phyloP scores from a whole-genome alignment of 495 filamentous ascomycete genomes.

The Xylaria cubensis region DNA sequence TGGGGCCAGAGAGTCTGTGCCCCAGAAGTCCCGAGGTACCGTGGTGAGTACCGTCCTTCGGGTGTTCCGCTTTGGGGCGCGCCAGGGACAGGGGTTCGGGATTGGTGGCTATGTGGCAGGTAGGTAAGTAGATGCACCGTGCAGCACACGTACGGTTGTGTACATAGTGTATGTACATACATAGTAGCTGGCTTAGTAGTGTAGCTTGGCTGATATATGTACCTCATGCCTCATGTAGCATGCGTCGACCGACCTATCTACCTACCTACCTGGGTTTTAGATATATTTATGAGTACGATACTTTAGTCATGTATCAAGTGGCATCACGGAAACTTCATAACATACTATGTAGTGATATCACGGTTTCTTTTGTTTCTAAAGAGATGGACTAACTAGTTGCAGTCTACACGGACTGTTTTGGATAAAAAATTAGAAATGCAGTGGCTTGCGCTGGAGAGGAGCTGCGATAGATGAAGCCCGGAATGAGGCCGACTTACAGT shows the following conservation, averaged over 20 bases:
- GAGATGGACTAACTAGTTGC: not conserved
- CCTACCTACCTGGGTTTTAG: not conserved
- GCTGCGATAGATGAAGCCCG: not conserved
- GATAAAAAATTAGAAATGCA: not conserved
- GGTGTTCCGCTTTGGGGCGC: slow-evolving; percentile 24
- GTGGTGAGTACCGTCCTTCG: slow-evolving; percentile 26
- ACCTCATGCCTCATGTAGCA: too few species aligned
- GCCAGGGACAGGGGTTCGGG: slow-evolving; percentile 14
- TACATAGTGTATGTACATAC: not conserved
- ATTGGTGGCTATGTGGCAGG: slow-evolving; percentile 20
- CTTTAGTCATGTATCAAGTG: not conserved
- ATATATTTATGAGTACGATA: not conserved
- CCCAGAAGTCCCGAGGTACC: slow-evolving; percentile 24
- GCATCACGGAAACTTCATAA: not conserved
- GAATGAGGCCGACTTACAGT: not conserved
- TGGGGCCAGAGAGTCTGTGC: slow-evolving; percentile 24
- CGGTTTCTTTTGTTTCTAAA: not conserved
- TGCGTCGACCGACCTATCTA: not conserved
- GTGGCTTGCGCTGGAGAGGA: not conserved
- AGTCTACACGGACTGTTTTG: not conserved
- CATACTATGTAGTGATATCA: not conserved
- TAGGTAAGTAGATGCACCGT: slow-evolving; percentile 17
- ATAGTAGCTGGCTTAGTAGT: not conserved
- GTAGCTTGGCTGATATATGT: not conserved
- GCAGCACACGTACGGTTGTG: not conserved